Base-by-base conservation (phyloP, 1,284 basidiomycete species). In the Caloboletus firmus region DNA sequence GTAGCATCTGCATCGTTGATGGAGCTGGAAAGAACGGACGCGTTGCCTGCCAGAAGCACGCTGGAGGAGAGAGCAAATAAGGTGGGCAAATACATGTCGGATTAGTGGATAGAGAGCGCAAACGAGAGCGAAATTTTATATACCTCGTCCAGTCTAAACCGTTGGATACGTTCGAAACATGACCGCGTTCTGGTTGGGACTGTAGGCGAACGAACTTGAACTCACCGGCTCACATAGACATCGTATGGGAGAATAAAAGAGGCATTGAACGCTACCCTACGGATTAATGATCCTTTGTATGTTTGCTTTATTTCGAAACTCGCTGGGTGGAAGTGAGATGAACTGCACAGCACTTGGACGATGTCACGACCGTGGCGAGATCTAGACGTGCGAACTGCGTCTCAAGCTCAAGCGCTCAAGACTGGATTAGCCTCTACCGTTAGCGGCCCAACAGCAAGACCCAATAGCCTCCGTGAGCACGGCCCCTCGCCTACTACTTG, bases 1-100 rank as follows among this genome's bases (percentile, higher is more conserved):
- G 47, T 46, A 30, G 54, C 8, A 18, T 44, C 35, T 18, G 43
- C 15, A 36, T 20, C 17, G 36, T 46, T 35, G 3, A 20, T 48
- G 34, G 51, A 32, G 18, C 3, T 37, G 17, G 49, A 58, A 46
- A 62, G 65, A 51, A 52, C 18, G 53, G 57, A 57, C 26, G 66
- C 64, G 56, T 54, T 51, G 68, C 69, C 70, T 70, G 56, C 66
- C 66, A 69, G 66, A 71, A 68, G 67, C 66, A 61, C 54, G 50
- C 60, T 45, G 20, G 50, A 61, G 20, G 17, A 49, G 7, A 68
- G 11, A 17, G 32, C 40, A 18, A 67, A 7, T 24, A 59, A 41
- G 20, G 42, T 22, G 22, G 34, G 15, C 0, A 37, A 49, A 49
- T 51, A 37, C 67, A 66, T 66, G 46, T 20, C 17, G 1, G 28